A percentile compares a stretch with the other conserved stretches of the same genome.
Conservation (phyloP, 2,329 filamentous ascomycete genomes). For the Stachybotrys echinatus region DNA sequence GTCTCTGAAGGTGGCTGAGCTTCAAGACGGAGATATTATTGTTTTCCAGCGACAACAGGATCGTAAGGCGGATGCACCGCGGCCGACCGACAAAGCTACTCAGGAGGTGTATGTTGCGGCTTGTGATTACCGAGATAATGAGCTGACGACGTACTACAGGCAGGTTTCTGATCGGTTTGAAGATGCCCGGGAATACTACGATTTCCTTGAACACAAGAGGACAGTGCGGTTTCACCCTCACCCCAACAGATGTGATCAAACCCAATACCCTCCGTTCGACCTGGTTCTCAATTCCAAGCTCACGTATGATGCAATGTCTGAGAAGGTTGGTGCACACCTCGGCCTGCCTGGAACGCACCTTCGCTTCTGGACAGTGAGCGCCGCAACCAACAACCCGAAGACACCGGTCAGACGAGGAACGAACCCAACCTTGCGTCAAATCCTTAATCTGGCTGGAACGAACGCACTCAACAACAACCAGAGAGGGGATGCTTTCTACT, state of each 20-base stretch:
- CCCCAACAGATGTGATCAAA: conserved; percentile 47
- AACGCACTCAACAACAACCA: conserved; percentile 66
- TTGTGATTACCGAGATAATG: background rate
- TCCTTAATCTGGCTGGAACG: conserved; percentile 67
- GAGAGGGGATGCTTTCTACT: conserved; percentile 75
- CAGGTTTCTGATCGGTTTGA: conserved; percentile 46
- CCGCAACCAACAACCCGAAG: conserved; percentile 71
- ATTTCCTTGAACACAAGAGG: conserved; percentile 83
- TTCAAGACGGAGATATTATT: conserved; percentile 95
- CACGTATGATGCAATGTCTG: conserved; percentile 79
- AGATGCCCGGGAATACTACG: conserved; percentile 84
- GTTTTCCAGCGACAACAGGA: conserved; percentile 74
- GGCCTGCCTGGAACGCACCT: conserved; percentile 78
- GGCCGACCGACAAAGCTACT: conserved; percentile 18
- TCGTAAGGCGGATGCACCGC: conserved; percentile 32
- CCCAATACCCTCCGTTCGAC: conserved; percentile 62
- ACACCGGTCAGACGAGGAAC: conserved; percentile 66
- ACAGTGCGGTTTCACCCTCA: conserved; percentile 73
- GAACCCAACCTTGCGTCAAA: conserved; percentile 68
- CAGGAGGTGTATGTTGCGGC: conserved; percentile 23
- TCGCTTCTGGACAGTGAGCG: conserved; percentile 84
- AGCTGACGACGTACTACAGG: conserved; percentile 11
- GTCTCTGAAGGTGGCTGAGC: conserved; percentile 82
- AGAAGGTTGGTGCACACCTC: conserved; percentile 75
- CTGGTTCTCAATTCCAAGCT: conserved; percentile 82